Conservation (phyloP, 345 rosid species). For the Brassica juncea region DNA sequence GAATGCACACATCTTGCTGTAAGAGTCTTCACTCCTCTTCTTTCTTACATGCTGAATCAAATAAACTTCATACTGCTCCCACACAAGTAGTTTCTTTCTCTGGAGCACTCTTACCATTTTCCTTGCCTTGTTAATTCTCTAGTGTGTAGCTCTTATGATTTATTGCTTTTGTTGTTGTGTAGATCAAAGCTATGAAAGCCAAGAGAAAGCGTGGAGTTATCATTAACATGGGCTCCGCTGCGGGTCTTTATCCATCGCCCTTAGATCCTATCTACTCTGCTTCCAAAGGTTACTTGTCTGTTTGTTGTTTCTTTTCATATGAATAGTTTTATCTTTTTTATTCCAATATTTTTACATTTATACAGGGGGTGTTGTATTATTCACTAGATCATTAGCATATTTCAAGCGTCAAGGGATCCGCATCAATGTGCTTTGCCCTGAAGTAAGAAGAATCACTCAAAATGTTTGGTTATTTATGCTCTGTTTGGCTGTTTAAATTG, state of each 20-base stretch:
- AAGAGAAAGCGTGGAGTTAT: slow-evolving; percentile 80
- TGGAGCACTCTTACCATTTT: background rate
- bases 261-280: slow-evolving; percentile 69
- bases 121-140: too few relatives aligned
- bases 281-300: slow-evolving; percentile 64
- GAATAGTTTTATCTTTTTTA: background rate
- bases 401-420: slow-evolving; percentile 73
- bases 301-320: background rate
- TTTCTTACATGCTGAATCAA: background rate
- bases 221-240: slow-evolving; percentile 81
- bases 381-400: slow-evolving; percentile 75
- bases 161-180: slow-evolving; percentile 22
- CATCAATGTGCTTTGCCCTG: slow-evolving; percentile 96
- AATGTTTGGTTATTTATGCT: background rate
- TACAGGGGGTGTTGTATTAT: slow-evolving; percentile 79
- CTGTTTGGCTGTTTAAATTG: background rate
- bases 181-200: slow-evolving; percentile 80
- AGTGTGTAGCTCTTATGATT: background rate
- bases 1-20: slow-evolving; percentile 86
- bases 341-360: slow-evolving; percentile 10
- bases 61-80: background rate
- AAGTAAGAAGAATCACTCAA: slow-evolving; percentile 49
- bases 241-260: slow-evolving; percentile 79
- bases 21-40: slow-evolving; percentile 25
- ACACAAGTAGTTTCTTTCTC: background rate